phyloP scores from a whole-genome alignment of 1,284 basidiomycete species.

The Xerocomus amazonicus region DNA sequence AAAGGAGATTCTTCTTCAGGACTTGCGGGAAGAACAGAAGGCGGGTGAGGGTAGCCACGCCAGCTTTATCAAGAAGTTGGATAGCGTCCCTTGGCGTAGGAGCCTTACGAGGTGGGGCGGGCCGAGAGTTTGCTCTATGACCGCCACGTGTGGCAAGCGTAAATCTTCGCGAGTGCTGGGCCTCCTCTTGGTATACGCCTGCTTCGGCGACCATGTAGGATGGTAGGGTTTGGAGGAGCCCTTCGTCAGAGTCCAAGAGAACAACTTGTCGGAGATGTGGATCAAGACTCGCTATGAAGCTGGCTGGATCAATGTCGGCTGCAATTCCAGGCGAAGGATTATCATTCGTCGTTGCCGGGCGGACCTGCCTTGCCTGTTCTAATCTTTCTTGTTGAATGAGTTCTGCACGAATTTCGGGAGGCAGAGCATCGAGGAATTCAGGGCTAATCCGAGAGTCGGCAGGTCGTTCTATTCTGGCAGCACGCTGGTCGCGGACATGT shows the following conservation, averaged over 20 bases:
- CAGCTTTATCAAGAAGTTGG: constrained; percentile 88
- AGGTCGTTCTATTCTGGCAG: constrained; percentile 67
- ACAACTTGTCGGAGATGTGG: constrained; percentile 84
- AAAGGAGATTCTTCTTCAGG: constrained; percentile 79
- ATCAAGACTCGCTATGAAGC: constrained; percentile 85
- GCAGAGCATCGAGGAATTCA: constrained; percentile 95
- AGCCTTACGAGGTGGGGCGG: constrained; percentile 45
- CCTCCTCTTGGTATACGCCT: constrained; percentile 58
- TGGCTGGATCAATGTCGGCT: constrained; percentile 79
- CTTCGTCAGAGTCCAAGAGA: constrained; percentile 82
- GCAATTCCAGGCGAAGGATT: constrained; percentile 43
- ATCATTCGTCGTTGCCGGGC: constrained; percentile 41
- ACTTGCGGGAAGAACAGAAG: constrained; percentile 97
- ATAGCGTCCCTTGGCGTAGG: constrained; percentile 79
- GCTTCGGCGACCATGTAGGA: constrained; percentile 84
- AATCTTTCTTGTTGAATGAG: constrained; percentile 92
- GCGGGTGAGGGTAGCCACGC: constrained; percentile 87
- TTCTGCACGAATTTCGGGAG: constrained; percentile 94
- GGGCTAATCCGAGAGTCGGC: constrained; percentile 86
- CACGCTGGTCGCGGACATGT: constrained; percentile 88
- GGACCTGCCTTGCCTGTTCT: constrained; percentile 68
- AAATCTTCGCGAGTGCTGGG: constrained; percentile 38
- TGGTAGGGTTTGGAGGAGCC: constrained; percentile 75
- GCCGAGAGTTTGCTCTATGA: constrained; percentile 33
- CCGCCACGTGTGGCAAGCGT: constrained; percentile 36